Conservation (phyloP, 768 basidiomycete genomes). For the Macrocybe gigantea region DNA sequence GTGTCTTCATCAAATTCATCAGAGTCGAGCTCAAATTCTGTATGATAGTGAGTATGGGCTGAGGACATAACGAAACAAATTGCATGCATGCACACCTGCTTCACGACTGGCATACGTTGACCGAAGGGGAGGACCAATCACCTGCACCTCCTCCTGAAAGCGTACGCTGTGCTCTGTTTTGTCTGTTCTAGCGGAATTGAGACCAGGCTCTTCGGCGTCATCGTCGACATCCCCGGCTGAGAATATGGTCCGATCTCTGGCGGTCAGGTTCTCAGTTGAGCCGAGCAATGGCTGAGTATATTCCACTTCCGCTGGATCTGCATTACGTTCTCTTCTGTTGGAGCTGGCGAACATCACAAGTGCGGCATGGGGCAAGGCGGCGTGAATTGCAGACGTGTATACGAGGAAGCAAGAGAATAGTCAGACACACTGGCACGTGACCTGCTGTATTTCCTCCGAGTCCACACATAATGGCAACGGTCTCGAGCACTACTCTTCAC, state of each 20-base stretch:
- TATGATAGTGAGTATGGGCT: not conserved
- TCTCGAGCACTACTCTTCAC: not conserved
- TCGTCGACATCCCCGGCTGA: constrained; percentile 52
- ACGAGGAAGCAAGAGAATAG: too few species aligned
- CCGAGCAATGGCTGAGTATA: constrained; percentile 56
- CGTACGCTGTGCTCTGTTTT: constrained; percentile 46
- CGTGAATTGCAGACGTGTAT: not conserved
- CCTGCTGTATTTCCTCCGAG: too few species aligned
- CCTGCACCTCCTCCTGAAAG: constrained; percentile 64
- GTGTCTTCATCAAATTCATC: constrained; percentile 63
- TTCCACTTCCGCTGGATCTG: constrained; percentile 27
- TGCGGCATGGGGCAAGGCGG: constrained; percentile 9
- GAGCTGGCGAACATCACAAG: constrained; percentile 20
- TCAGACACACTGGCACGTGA: too few species aligned
- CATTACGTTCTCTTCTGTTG: constrained; percentile 20
- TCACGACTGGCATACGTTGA: constrained; percentile 77
- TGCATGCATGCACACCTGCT: constrained; percentile 56
- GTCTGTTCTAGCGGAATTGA: constrained; percentile 23
- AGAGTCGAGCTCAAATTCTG: constrained; percentile 81
- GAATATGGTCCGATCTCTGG: constrained; percentile 41
- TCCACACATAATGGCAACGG: not conserved
- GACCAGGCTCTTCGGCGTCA: constrained; percentile 29
- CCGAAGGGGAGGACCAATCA: constrained; percentile 61
- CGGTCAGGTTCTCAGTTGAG: constrained; percentile 35
- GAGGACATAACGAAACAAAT: not conserved